phyloP scores from a whole-genome alignment of 306 rosid genomes.

The Dryas drummondii region DNA sequence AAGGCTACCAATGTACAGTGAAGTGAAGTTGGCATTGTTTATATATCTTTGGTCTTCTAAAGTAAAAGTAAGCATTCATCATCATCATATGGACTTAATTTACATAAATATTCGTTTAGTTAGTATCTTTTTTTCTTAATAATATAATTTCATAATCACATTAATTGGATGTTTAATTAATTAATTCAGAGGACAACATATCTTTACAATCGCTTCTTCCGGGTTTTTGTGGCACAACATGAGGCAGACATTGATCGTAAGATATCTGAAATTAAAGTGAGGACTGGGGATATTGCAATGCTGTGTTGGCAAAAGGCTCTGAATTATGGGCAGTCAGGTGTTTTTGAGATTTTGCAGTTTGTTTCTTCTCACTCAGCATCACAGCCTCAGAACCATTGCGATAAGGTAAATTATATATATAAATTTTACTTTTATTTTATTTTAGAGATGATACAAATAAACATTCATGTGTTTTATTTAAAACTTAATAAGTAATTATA shows the following conservation, averaged over 20 bases:
- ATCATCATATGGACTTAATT: not conserved
- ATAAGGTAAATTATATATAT: not conserved
- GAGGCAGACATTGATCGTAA: slow-evolving; percentile 36
- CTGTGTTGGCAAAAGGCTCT: slow-evolving; percentile 30
- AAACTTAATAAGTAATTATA: too few relatives aligned
- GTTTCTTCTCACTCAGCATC: slow-evolving; percentile 16
- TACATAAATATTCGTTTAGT: not conserved
- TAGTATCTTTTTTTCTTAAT: too few relatives aligned
- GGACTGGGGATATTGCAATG: slow-evolving; percentile 19
- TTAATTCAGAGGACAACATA: slow-evolving; percentile 25
- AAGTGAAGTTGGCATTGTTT: slow-evolving; percentile 39
- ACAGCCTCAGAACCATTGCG: not conserved
- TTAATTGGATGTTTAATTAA: not conserved
- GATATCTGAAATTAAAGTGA: slow-evolving; percentile 29
- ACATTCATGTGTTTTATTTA: too few relatives aligned
- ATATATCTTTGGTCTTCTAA: slow-evolving; percentile 43
- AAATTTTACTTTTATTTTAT: too few relatives aligned
- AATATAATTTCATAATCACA: too few relatives aligned
- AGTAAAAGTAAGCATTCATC: slow-evolving; percentile 28
- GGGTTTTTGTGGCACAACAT: slow-evolving; percentile 29
- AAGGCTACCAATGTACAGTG: slow-evolving; percentile 43
- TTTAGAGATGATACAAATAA: too few relatives aligned
- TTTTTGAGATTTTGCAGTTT: slow-evolving; percentile 26
- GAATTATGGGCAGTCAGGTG: slow-evolving; percentile 17
- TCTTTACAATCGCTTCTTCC: slow-evolving; percentile 25